Conservation (phyloP, 106 monocot species). For the Acorus gramineus region DNA sequence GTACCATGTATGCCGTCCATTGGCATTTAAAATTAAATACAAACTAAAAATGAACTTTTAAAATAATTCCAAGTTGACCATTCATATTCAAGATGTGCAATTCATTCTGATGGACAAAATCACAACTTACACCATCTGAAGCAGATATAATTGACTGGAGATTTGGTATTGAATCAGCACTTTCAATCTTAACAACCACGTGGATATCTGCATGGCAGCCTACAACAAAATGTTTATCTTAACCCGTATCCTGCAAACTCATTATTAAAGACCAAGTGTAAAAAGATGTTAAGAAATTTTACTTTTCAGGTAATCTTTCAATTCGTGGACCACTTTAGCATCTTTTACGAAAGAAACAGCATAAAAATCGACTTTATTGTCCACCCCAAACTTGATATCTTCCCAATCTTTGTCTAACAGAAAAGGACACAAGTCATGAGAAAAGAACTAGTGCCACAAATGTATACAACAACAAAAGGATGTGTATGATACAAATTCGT, state of each 20-base stretch:
- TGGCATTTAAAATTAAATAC: too few relatives aligned
- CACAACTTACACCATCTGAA: constrained; percentile 80
- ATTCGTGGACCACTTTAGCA: constrained; percentile 81
- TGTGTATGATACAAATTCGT: neutral
- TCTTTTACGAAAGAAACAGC: constrained; percentile 99
- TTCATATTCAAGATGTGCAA: too few relatives aligned
- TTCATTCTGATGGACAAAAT: neutral
- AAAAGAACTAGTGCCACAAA: neutral
- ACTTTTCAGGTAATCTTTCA: constrained; percentile 88
- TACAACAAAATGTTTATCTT: constrained; percentile 12
- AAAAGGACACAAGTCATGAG: constrained; percentile 4
- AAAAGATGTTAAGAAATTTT: constrained; percentile 4
- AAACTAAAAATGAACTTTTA: too few relatives aligned
- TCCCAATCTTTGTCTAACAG: constrained; percentile 94
- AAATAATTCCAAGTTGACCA: too few relatives aligned
- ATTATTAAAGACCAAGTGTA: neutral
- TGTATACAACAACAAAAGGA: neutral
- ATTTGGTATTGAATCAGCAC: constrained; percentile 97
- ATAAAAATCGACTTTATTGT: constrained; percentile 94
- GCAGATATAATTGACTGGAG: constrained; percentile 90
- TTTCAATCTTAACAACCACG: constrained; percentile 89
- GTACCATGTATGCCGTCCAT: too few relatives aligned
- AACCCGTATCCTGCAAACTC: too few relatives aligned
- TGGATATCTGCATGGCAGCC: constrained; percentile 91
- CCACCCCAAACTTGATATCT: constrained; percentile 97